Conservation (phyloP, 2,329 filamentous ascomycete genomes). For the Xylariaceae sp. region DNA sequence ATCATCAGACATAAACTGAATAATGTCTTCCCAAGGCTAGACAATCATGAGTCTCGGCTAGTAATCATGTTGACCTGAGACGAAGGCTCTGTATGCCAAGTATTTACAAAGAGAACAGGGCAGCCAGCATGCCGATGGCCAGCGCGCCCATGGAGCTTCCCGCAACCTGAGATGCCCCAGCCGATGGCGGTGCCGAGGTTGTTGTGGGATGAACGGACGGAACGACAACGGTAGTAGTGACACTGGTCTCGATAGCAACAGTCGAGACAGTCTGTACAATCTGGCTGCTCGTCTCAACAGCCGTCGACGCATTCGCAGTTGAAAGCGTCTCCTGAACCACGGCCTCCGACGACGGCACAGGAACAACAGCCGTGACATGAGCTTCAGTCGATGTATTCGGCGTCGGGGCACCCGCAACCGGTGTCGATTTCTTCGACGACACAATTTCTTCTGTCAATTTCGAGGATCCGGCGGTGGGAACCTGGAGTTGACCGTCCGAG, state of each 20-base stretch:
- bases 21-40: slow-evolving; percentile 5
- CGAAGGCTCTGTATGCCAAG: background rate
- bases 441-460: slow-evolving; percentile 16
- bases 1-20: slow-evolving; percentile 2
- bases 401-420: background rate
- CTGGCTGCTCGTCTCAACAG: slow-evolving; percentile 13
- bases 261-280: slow-evolving; percentile 14
- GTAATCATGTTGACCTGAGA: background rate
- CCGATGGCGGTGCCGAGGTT: slow-evolving; percentile 28
- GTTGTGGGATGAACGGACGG: slow-evolving; percentile 18
- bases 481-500: slow-evolving; percentile 46
- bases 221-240: slow-evolving; percentile 15
- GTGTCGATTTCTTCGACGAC: slow-evolving; percentile 15
- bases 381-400: slow-evolving; percentile 18
- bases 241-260: slow-evolving; percentile 12
- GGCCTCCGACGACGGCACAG: slow-evolving; percentile 20
- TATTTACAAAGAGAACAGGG: slow-evolving; percentile 35
- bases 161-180: slow-evolving; percentile 30
- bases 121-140: slow-evolving; percentile 32
- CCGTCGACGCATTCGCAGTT: slow-evolving; percentile 14
- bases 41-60: background rate
- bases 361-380: slow-evolving; percentile 18
- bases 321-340: slow-evolving; percentile 22
- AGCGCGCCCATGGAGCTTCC: slow-evolving; percentile 34
- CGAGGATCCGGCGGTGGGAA: slow-evolving; percentile 30